These are phyloP conservation scores for Canariomyces notabilis DNA, from an alignment of 2,329 filamentous ascomycete genomes.

Conservation along the genomic window DNA sequence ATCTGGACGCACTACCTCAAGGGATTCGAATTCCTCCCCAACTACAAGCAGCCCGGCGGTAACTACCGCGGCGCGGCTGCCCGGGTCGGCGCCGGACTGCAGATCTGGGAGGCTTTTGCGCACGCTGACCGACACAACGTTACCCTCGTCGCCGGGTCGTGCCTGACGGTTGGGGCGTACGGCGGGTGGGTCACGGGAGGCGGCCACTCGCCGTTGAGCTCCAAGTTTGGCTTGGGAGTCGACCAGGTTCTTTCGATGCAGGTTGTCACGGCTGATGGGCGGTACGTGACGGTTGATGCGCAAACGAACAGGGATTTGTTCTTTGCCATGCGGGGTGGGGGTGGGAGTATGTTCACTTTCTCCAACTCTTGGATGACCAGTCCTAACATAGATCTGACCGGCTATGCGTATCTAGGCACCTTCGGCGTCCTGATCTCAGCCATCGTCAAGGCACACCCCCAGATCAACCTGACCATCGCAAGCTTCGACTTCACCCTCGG, in stretches of 20 bases:
- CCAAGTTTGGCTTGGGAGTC: constrained; percentile 44
- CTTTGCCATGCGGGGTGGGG: constrained; percentile 37
- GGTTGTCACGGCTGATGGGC: constrained; percentile 44
- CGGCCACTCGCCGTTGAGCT: constrained; percentile 44
- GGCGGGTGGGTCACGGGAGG: constrained; percentile 50
- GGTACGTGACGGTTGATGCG: constrained; percentile 37
- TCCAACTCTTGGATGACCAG: too few relatives aligned
- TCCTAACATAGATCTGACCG: neutral
- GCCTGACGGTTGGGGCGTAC: constrained; percentile 36
- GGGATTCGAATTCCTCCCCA: constrained; percentile 34
- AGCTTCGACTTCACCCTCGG: constrained; percentile 17
- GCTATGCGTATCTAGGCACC: constrained; percentile 7
- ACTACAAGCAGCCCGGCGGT: constrained; percentile 24
- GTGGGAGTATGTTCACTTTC: constrained; percentile 25
- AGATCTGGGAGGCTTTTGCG: constrained; percentile 9
- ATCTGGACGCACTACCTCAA: constrained; percentile 53
- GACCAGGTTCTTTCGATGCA: constrained; percentile 47
- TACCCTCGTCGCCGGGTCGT: constrained; percentile 9
- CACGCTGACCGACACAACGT: constrained; percentile 10
- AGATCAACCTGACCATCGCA: constrained; percentile 12
- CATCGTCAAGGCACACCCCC: constrained; percentile 20
- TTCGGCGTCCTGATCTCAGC: constrained; percentile 23
- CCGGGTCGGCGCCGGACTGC: constrained; percentile 42
- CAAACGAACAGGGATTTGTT: constrained; percentile 36
- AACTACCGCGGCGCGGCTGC: constrained; percentile 42